Evolutionary conservation across 257 asterid species (phyloP).

Genomic region (Solanum lignicaule): DNA sequence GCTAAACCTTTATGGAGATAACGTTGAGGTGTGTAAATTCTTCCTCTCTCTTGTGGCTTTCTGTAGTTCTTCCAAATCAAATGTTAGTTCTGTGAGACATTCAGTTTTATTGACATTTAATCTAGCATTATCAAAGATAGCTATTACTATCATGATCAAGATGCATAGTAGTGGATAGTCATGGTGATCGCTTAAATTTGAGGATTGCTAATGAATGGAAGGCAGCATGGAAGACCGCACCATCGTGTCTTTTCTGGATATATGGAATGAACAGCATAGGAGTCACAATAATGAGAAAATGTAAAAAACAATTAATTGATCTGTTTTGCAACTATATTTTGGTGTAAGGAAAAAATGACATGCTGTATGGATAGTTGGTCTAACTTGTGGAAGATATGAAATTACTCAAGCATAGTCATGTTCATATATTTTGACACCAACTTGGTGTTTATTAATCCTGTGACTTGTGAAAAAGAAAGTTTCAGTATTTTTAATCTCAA

Average conservation of each 20-base stretch:
- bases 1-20: slow-evolving; percentile 90
- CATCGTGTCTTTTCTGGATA: neutral
- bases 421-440: neutral
- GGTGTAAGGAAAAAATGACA: neutral
- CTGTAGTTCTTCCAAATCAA: neutral
- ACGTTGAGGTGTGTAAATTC: slow-evolving; percentile 65
- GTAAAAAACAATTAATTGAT: neutral
- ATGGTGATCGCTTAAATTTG: neutral
- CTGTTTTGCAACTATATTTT: neutral
- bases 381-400: neutral
- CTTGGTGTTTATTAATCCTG: neutral
- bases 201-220: neutral
- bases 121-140: neutral
- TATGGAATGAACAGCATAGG: neutral
- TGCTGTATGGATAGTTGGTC: neutral
- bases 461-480: neutral
- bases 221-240: neutral
- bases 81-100: neutral
- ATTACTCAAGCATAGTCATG: neutral
- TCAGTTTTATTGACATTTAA: neutral
- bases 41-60: neutral
- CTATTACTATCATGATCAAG: neutral
- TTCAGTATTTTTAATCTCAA: neutral
- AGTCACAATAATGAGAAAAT: neutral
- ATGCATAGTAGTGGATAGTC: neutral